Percentiles rank a stretch among this genome's conserved stretches.
Conservation (phyloP, 805 yeast genomes). For the Saturnispora halmiae region DNA sequence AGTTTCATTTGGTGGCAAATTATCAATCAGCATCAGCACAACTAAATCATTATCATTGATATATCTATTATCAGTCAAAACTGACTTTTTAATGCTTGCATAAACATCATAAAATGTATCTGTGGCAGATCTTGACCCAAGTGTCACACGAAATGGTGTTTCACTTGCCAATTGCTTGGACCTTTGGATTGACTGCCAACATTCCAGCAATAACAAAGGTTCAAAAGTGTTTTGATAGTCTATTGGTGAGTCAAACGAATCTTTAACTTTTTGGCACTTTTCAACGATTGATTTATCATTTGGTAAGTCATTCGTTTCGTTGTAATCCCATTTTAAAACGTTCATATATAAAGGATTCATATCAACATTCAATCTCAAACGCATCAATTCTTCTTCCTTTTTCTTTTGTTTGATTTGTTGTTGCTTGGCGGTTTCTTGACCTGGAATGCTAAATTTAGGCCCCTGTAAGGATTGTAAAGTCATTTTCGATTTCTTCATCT, state of each 20-base stretch:
- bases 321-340: slow-evolving; percentile 72
- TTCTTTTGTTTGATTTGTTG: slow-evolving; percentile 31
- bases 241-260: slow-evolving; percentile 44
- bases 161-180: slow-evolving; percentile 54
- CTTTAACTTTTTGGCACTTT: slow-evolving; percentile 41
- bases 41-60: slow-evolving; percentile 66
- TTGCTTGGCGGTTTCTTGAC: slow-evolving; percentile 17
- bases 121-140: slow-evolving; percentile 75
- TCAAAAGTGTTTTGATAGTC: slow-evolving; percentile 65
- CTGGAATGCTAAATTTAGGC: slow-evolving; percentile 14
- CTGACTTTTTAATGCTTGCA: slow-evolving; percentile 52
- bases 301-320: slow-evolving; percentile 47
- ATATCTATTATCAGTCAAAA: slow-evolving; percentile 42
- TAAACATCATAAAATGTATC: slow-evolving; percentile 85
- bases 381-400: slow-evolving; percentile 66
- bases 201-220: slow-evolving; percentile 78
- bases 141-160: slow-evolving; percentile 52
- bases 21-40: slow-evolving; percentile 48
- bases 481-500: slow-evolving; percentile 21
- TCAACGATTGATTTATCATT: slow-evolving; percentile 32
- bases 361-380: slow-evolving; percentile 68
- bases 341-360: slow-evolving; percentile 63
- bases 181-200: slow-evolving; percentile 84
- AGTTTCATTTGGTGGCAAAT: slow-evolving; percentile 26
- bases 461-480: slow-evolving; percentile 25